Conservation (phyloP, 2,329 filamentous ascomycete genomes). For the Beauveria caledonica region DNA sequence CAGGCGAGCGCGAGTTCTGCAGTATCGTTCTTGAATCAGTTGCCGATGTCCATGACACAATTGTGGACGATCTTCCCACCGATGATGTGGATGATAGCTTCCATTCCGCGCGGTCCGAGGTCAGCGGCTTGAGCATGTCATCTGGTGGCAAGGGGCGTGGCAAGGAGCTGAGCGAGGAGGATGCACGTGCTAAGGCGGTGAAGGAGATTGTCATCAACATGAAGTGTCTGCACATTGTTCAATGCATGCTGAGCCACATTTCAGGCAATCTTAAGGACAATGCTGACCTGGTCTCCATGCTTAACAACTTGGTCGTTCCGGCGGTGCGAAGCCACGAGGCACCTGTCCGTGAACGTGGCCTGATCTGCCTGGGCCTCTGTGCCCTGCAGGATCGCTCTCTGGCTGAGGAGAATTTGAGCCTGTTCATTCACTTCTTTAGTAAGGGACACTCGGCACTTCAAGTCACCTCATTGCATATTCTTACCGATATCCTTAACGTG, state of each 20-base stretch:
- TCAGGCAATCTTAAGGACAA: slow-evolving; percentile 82
- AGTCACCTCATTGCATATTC: slow-evolving; percentile 80
- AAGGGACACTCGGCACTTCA: slow-evolving; percentile 88
- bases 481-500: slow-evolving; percentile 86
- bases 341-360: slow-evolving; percentile 80
- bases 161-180: slow-evolving; percentile 51
- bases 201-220: slow-evolving; percentile 94
- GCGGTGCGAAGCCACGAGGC: slow-evolving; percentile 90
- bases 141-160: slow-evolving; percentile 33
- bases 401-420: slow-evolving; percentile 80
- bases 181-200: slow-evolving; percentile 66
- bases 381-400: slow-evolving; percentile 86
- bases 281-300: slow-evolving; percentile 87
- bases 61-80: slow-evolving; percentile 59
- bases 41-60: slow-evolving; percentile 92
- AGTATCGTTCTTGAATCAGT: slow-evolving; percentile 86
- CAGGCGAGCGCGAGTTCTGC: slow-evolving; percentile 75
- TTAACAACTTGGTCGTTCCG: slow-evolving; percentile 93
- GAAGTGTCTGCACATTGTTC: slow-evolving; percentile 94
- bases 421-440: slow-evolving; percentile 93
- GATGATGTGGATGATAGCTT: slow-evolving; percentile 65
- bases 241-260: slow-evolving; percentile 95
- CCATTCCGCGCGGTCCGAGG: slow-evolving; percentile 82
- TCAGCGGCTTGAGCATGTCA: slow-evolving; percentile 58
- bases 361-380: slow-evolving; percentile 84